Evolutionary conservation across 2,329 filamentous ascomycete species (phyloP), one percentile per base, ranked within the genome.

Genomic region (Exophiala aquamarina): DNA sequence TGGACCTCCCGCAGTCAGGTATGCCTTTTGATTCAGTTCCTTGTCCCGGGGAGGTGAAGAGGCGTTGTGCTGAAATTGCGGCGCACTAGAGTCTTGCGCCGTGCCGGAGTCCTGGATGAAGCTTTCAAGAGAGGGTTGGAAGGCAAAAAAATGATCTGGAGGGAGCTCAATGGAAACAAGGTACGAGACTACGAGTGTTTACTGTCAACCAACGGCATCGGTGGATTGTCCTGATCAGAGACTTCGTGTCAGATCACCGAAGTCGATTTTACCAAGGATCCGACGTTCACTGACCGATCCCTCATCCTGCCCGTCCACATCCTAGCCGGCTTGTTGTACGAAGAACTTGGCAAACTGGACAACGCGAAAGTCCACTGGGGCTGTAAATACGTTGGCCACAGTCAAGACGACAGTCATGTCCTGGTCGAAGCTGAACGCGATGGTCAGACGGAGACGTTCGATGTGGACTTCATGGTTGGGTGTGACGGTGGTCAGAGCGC

Each of bases 61-160:
- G 32, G 6, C 17, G n/a, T 34, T 34, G 32, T 34, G n/a, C 32
- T 34, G 32, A 34, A 34, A 18, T 18, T 34, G 17, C 6, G 32
- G n/a, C n/a, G n/a, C 17, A 6, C 8, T 18, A 34, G 32, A 18
- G 32, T 34, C 6, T 34, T 34, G 8, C 32, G 32, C 6, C 32
- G 32, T 34, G 32, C 32, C n/a, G 32, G 32, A 34, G 32, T 34
- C n/a, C n/a, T 34, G 32, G 32, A 34, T 18, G n/a, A 14, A 34
- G 32, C 17, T n/a, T 66, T 66, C n/a, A 58, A 61, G 9, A 61
- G 64, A n/a, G 70, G 74, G 18, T 65, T 76, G 41, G 57, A 65
- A 11, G 66, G 71, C 20, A 58, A 60, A 36, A 62, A 64, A 19
- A 65, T 74, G 42, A 69, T 66, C 48, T 75, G 72, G 72, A 59